Conservation (phyloP, 192 early-diverging fungal species). For the Rhizophlyctis rosea region DNA sequence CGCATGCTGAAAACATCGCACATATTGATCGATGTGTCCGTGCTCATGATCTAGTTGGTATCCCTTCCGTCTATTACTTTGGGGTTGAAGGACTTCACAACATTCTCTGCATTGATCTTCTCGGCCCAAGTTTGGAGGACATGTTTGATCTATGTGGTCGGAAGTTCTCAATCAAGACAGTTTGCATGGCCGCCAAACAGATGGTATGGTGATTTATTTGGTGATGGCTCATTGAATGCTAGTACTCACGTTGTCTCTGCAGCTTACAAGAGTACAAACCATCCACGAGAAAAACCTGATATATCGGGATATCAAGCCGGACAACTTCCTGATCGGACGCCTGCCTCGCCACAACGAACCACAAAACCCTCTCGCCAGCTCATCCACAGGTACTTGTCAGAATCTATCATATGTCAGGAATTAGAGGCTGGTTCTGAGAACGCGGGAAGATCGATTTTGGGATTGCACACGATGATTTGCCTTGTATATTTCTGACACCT, state of each 20-base stretch:
- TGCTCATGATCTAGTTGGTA: conserved; percentile 67
- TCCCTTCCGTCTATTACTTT: conserved; percentile 92
- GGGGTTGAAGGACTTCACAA: conserved; percentile 96
- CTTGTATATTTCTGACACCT: too few relatives aligned
- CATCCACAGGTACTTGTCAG: neutral
- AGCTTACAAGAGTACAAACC: conserved; percentile 84
- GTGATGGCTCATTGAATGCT: neutral
- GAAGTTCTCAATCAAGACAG: conserved; percentile 89
- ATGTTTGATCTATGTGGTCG: conserved; percentile 94
- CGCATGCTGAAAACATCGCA: neutral
- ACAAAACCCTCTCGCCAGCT: conserved; percentile 1
- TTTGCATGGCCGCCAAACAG: conserved; percentile 91
- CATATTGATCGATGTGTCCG: too few relatives aligned
- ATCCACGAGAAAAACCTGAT: conserved; percentile 95
- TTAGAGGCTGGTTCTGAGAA: too few relatives aligned
- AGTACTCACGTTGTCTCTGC: conserved; percentile 2
- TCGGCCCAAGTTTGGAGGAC: conserved; percentile 92
- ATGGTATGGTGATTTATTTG: conserved; percentile 60
- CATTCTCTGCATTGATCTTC: conserved; percentile 89
- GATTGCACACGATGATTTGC: too few relatives aligned
- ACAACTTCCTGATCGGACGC: conserved; percentile 94
- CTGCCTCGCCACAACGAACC: conserved; percentile 47
- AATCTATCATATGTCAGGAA: conserved; percentile 1
- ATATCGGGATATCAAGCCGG: conserved; percentile 98
- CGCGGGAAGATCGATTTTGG: too few relatives aligned